A percentile compares a stretch with the other conserved stretches of the same genome.
These are phyloP conservation scores for Schizothecium vesticola DNA, from an alignment of 495 filamentous ascomycete genomes.

Conservation along the genomic window DNA sequence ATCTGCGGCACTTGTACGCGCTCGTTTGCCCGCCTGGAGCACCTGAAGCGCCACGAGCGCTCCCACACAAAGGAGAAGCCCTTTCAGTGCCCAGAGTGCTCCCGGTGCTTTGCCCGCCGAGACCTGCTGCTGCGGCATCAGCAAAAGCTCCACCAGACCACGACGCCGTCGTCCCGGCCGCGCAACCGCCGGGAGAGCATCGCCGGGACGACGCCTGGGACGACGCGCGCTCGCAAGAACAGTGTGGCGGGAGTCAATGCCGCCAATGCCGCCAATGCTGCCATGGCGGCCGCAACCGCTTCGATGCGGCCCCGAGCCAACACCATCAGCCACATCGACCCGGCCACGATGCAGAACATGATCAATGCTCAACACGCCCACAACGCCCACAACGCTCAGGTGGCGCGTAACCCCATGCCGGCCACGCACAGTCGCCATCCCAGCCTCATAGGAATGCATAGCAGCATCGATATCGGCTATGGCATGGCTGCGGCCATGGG, in stretches of 20 bases:
- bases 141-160: constrained; percentile 98
- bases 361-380: constrained; percentile 42
- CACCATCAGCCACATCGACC: constrained; percentile 93
- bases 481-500: constrained; percentile 64
- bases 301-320: constrained; percentile 87
- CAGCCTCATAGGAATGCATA: constrained; percentile 60
- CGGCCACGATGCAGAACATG: constrained; percentile 59
- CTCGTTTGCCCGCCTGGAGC: constrained; percentile 92
- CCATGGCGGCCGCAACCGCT: constrained; percentile 27
- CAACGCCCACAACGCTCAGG: constrained; percentile 19
- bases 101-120: constrained; percentile 88
- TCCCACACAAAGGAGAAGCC: constrained; percentile 99
- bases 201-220: constrained; percentile 58
- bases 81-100: constrained; percentile 95
- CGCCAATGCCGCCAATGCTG: constrained; percentile 33
- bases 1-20: constrained; percentile 88
- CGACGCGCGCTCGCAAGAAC: constrained; percentile 82
- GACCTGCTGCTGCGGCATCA: constrained; percentile 93
- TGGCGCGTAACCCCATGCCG: constrained; percentile 52
- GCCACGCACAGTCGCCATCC: constrained; percentile 56
- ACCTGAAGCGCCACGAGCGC: constrained; percentile 95
- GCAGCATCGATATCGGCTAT: constrained; percentile 46
- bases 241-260: constrained; percentile 61
- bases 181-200: constrained; percentile 87
- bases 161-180: constrained; percentile 80